Evolutionary conservation across 345 rosid genomes (phyloP), one percentile per base, ranked within the genome.

Genomic region (Eucalyptus sp.): DNA sequence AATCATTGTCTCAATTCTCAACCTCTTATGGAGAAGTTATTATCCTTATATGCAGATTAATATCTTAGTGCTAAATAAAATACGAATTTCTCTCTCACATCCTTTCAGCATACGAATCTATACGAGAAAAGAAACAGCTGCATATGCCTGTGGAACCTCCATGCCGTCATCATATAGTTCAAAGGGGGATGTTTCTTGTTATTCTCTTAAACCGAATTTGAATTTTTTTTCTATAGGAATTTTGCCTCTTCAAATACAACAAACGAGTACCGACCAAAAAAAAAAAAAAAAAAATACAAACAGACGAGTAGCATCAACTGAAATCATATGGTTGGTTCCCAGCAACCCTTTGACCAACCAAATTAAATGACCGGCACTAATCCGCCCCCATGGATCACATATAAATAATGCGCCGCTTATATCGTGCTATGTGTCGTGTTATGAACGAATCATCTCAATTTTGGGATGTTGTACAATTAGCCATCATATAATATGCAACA

Each of bases 111-210:
- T 43, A 87, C 24, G 22, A 87, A 52, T 58, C 48, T 24, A 3
- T 54, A 37, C 33, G 64, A 46, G 14, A 87, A 49, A 50, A 88
- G 49, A 33, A 50, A 50, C 89, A 71, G 48, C 49, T 50, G 83
- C 89, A 87, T 87, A 87, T 87, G 86, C 89, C 66, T 71, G 86
- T 71, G 89, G 89, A 87, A 64, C 86, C 89, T 71, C 85, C 43
- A 33, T 68, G 80, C 37, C 80, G 37, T 68, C 80, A 68, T 68
- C 83, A 20, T 37, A 76, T 76, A 76, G 83, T 76, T 37, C 83
- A 76, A 76, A 76, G 48, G 83, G 83, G 83, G 83, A 76, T 76
- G 83, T 37, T 76, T 10, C 83, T 76, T 37, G 48, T 10, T 76
- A 76, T 37, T 76, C 79, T n/a, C 4, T 16, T 4, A 15, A 62